Evolutionary conservation across 2,329 filamentous ascomycete genomes (phyloP), one percentile per base, ranked within the genome.

Genomic region (Sporothrix variecibatus): DNA sequence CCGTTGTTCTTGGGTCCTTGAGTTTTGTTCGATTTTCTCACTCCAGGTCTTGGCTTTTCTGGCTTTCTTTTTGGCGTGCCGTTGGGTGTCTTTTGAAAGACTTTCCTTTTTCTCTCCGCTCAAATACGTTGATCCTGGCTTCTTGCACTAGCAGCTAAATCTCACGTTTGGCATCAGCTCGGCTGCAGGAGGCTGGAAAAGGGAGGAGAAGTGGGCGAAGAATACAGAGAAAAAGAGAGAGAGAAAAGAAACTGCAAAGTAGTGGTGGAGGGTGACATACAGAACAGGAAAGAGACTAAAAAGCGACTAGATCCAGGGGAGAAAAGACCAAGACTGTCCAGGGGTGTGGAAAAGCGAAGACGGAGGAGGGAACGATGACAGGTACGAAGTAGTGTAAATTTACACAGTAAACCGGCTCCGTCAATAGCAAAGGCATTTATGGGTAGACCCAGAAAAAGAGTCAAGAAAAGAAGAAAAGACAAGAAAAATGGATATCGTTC

Each of bases 141-240:
- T 26, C 28, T 60, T 12, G 12, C 34, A 20, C 60, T 43, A 49
- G 40, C 6, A n/a, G 64, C 43, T 31, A 49, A 68, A 51, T 49
- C 64, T 68, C 64, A 68, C 64, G 34, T 51, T 26, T 51, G 43
- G 40, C 15, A 68, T 68, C 64, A 68, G 40, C 40, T 49, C 43
- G 23, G 40, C 64, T 68, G 64, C 40, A 72, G 49, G 60, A 58
- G 49, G 40, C 46, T 56, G n/a, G 70, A 72, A 49, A 49, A 15
- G 34, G 40, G 11, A 58, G 71, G 34, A n/a, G n/a, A n/a, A 67
- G 26, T 20, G 43, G 12, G 40, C 15, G 40, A 43, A 12, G 40
- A n/a, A n/a, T n/a, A n/a, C 40, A 26, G 40, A 26, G 23, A 26
- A 58, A 28, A 43, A 46, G 49, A 71, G 49, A 60, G 68, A 17